These are phyloP conservation scores for Daldinia concentrica DNA, from an alignment of 495 filamentous ascomycete species.

Conservation along the genomic window DNA sequence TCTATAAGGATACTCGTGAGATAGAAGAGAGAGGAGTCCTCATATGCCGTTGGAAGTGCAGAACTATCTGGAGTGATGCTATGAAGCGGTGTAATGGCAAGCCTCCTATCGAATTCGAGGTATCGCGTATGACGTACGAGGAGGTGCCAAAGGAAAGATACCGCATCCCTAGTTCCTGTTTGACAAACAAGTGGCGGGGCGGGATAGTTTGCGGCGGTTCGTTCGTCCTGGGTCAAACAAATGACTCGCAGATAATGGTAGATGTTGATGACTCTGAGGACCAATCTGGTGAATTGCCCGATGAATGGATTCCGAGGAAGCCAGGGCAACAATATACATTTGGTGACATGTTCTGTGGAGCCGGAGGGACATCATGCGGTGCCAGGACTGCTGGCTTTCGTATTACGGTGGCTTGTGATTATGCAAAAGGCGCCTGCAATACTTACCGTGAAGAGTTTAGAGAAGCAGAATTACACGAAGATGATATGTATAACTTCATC, in stretches of 20 bases:
- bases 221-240: slow-evolving; percentile 20
- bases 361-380: slow-evolving; percentile 77
- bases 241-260: slow-evolving; percentile 14
- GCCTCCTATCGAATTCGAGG: slow-evolving; percentile 47
- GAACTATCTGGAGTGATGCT: slow-evolving; percentile 35
- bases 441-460: slow-evolving; percentile 71
- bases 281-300: background rate
- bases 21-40: slow-evolving; percentile 48
- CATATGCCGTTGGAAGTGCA: slow-evolving; percentile 52
- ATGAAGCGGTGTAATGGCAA: slow-evolving; percentile 25
- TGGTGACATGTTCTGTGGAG: slow-evolving; percentile 79
- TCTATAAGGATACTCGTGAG: slow-evolving; percentile 26
- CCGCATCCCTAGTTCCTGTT: slow-evolving; percentile 17
- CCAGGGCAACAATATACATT: slow-evolving; percentile 65
- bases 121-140: slow-evolving; percentile 39
- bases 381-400: slow-evolving; percentile 69
- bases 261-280: slow-evolving; percentile 18
- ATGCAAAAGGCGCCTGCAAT: slow-evolving; percentile 60
- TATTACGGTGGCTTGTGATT: slow-evolving; percentile 71
- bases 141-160: slow-evolving; percentile 43
- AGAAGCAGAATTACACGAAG: slow-evolving; percentile 51
- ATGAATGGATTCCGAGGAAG: slow-evolving; percentile 24
- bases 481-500: slow-evolving; percentile 62
- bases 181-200: slow-evolving; percentile 52
- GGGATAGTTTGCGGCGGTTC: slow-evolving; percentile 52